phyloP scores from a whole-genome alignment of 225 moss, liverwort and hornwort species.

The Anthoceros angustus region DNA sequence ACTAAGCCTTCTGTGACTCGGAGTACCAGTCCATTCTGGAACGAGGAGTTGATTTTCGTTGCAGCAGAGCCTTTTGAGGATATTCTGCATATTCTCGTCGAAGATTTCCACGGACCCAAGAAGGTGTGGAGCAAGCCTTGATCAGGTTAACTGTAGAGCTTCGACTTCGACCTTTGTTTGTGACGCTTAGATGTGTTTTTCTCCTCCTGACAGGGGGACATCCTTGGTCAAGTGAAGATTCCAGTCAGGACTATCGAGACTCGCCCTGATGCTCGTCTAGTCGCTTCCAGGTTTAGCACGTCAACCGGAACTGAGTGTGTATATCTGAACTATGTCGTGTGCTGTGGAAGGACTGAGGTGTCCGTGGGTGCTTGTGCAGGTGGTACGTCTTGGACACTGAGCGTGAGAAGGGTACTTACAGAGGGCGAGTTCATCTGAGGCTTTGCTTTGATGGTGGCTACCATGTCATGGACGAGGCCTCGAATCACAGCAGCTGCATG shows the following conservation, averaged over 20 bases:
- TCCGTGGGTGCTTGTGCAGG: constrained; percentile 13
- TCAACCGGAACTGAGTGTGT: not conserved
- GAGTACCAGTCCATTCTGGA: constrained; percentile 53
- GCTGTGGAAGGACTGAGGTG: not conserved
- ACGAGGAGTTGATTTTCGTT: constrained; percentile 82
- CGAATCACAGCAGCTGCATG: constrained; percentile 61
- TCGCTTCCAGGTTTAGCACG: constrained; percentile 37
- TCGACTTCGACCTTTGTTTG: not conserved
- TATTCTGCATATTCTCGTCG: constrained; percentile 42
- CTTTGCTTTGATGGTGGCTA: constrained; percentile 89
- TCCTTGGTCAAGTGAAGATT: constrained; percentile 47
- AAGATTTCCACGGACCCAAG: constrained; percentile 35
- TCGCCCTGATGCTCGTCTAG: constrained; percentile 69
- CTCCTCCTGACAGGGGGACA: constrained; percentile 28
- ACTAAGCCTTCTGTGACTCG: constrained; percentile 25
- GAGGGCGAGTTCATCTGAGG: constrained; percentile 63
- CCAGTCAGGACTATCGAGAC: constrained; percentile 39
- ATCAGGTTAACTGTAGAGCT: constrained; percentile 4
- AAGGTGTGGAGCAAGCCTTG: constrained; percentile 5
- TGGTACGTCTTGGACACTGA: constrained; percentile 66
- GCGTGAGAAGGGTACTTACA: constrained; percentile 33
- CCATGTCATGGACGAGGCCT: constrained; percentile 79
- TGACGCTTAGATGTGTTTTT: not conserved
- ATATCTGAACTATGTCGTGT: not conserved
- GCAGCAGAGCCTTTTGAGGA: constrained; percentile 95